A percentile compares a stretch with the other conserved stretches of the same genome.
Evolutionary conservation across 2,329 filamentous ascomycete species (phyloP).

Genomic region (Fusarium albidum): DNA sequence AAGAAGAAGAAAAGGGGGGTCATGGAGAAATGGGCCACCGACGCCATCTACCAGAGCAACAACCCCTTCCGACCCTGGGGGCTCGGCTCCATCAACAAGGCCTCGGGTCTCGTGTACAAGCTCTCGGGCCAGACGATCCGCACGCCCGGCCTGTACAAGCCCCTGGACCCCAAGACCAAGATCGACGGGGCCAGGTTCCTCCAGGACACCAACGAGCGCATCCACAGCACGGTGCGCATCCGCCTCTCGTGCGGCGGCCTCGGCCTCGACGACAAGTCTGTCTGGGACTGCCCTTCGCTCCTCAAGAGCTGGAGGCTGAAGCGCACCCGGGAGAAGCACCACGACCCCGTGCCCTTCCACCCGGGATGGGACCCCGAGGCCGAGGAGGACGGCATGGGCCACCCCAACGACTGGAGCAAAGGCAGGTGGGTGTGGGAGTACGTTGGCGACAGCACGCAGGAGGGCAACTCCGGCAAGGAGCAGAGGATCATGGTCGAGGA

Average conservation of each 20-base stretch:
- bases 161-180: slow-evolving; percentile 52
- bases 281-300: slow-evolving; percentile 58
- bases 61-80: slow-evolving; percentile 58
- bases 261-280: slow-evolving; percentile 55
- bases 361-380: slow-evolving; percentile 43
- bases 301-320: slow-evolving; percentile 54
- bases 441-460: slow-evolving; percentile 51
- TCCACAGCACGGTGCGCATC: slow-evolving; percentile 63
- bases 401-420: slow-evolving; percentile 38
- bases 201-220: slow-evolving; percentile 61
- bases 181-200: slow-evolving; percentile 50
- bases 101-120: slow-evolving; percentile 51
- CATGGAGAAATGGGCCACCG: slow-evolving; percentile 53
- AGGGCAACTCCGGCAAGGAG: slow-evolving; percentile 50
- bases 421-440: slow-evolving; percentile 65
- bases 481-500: slow-evolving; percentile 60
- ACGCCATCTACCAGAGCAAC: slow-evolving; percentile 57
- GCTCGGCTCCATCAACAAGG: slow-evolving; percentile 54
- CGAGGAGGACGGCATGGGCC: slow-evolving; percentile 33
- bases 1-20: slow-evolving; percentile 27
- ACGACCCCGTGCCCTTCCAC: slow-evolving; percentile 47
- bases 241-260: slow-evolving; percentile 60
- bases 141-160: slow-evolving; percentile 58
- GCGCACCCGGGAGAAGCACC: slow-evolving; percentile 43
- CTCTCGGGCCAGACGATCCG: slow-evolving; percentile 53